Base-by-base conservation (phyloP, 116 monocot genomes). In the Trichopus zeylanicus region DNA sequence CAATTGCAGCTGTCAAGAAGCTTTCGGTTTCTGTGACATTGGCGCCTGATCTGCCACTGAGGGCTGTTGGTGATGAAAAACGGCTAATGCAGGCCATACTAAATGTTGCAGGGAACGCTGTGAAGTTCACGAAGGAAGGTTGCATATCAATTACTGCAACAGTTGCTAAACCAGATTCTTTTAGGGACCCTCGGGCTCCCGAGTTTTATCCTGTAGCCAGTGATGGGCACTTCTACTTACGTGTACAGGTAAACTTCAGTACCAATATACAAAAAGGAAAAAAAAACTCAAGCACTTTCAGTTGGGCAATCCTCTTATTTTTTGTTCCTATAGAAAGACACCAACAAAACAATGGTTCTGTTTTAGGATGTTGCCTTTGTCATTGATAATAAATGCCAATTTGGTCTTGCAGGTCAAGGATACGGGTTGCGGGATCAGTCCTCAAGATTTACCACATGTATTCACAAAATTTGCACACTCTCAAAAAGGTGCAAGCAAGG, bases 111-210 rank as follows among this genome's bases (percentile, higher is more conserved):
- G 87, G 90, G 5, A 95, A 95, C 66, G 89, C 95, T 26, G 67
- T 95, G 6, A 95, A 95, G 62, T 95, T 87, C 48, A 89, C 95
- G 49, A 86, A 85, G 70, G 87, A 87, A 56, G 95, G 90, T n/a
- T 66, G 70, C 24, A 65, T 95, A 48, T 86, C 95, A 52, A 67
- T 95, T 48, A 59, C 65, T 21, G 90, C 90, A 31, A 67, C 75
- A 59, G 53, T 84, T 67, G 81, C 60, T 8, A 68, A 63, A 59
- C 65, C 83, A 20, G 90, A 90, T 60, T 71, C 75, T 59, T 39
- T 76, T 7, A 83, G 75, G 46, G 91, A 86, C 13, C 63, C 55
- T 19, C 66, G 62, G 32, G 63, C 61, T 48, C 65, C 75, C 65
- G 81, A 83, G 18, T 80, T 76, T 55, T 75, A 81, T 68, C 81